Percentiles rank a stretch among this genome's conserved stretches.
phyloP scores from a whole-genome alignment of 2,329 filamentous ascomycete species.

The Penicillium hesseltinei region DNA sequence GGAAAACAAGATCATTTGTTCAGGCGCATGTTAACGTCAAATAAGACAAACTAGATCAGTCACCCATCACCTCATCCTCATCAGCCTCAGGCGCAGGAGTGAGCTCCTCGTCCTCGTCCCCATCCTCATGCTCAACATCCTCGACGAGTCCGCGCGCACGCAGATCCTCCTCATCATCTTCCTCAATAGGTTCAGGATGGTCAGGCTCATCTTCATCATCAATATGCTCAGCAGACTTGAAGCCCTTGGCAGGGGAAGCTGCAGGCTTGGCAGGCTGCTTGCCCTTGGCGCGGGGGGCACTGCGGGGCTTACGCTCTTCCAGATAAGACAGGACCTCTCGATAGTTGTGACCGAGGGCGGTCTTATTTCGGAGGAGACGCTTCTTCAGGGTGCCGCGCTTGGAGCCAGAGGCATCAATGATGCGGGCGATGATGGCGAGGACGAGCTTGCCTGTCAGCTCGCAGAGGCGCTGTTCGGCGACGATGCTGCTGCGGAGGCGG shows the following conservation, averaged over 20 bases:
- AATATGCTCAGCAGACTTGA: conserved; percentile 44
- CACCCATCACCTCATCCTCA: conserved; percentile 46
- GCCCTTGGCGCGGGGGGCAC: conserved; percentile 33
- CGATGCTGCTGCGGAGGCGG: conserved; percentile 63
- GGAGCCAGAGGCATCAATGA: conserved; percentile 65
- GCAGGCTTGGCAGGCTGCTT: conserved; percentile 27
- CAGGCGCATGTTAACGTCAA: conserved; percentile 12
- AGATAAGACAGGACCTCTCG: conserved; percentile 79
- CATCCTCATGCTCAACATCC: conserved; percentile 36
- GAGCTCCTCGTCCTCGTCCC: conserved; percentile 29
- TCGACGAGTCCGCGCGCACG: conserved; percentile 37
- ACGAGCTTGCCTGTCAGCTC: conserved; percentile 83
- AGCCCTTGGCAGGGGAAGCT: conserved; percentile 22
- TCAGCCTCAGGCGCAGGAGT: conserved; percentile 31
- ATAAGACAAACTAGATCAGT: conserved; percentile 26
- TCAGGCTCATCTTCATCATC: conserved; percentile 42
- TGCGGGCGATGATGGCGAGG: conserved; percentile 70
- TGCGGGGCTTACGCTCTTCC: conserved; percentile 60
- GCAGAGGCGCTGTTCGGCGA: conserved; percentile 82
- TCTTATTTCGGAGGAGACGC: conserved; percentile 74
- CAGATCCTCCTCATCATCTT: conserved; percentile 46
- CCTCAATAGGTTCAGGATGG: conserved; percentile 31
- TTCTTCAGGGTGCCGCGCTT: conserved; percentile 64
- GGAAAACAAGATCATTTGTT: background rate
- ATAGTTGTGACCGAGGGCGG: conserved; percentile 79